Conservation (phyloP, 2,329 filamentous ascomycete genomes). For the Proliferodiscus dingleyae region DNA sequence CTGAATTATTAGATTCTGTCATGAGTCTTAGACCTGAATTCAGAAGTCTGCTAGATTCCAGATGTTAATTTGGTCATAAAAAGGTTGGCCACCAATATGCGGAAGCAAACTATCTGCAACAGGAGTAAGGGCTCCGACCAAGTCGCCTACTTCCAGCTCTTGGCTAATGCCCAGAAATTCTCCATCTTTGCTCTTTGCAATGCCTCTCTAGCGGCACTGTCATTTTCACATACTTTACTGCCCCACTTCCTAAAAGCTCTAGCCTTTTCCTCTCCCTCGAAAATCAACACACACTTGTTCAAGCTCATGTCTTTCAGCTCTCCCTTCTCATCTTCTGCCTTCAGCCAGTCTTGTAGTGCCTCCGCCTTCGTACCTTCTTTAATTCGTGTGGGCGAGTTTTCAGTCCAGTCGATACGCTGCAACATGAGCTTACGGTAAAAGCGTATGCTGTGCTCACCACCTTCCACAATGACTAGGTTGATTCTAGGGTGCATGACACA, state of each 20-base stretch:
- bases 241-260: slow-evolving; percentile 83
- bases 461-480: slow-evolving; percentile 87
- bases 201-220: slow-evolving; percentile 78
- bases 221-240: slow-evolving; percentile 87
- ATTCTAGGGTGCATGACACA: slow-evolving; percentile 87
- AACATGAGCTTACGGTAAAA: slow-evolving; percentile 92
- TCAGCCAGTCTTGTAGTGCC: slow-evolving; percentile 68
- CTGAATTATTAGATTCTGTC: not conserved
- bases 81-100: too few relatives aligned
- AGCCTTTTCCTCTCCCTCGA: slow-evolving; percentile 82
- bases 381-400: slow-evolving; percentile 68
- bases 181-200: slow-evolving; percentile 83
- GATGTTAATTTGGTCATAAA: too few relatives aligned
- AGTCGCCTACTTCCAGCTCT: slow-evolving; percentile 44
- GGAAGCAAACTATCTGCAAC: not conserved
- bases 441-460: slow-evolving; percentile 75
- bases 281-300: slow-evolving; percentile 81
- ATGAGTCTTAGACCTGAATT: too few relatives aligned
- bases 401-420: slow-evolving; percentile 90
- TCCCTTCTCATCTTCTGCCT: slow-evolving; percentile 72
- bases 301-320: slow-evolving; percentile 73
- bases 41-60: too few relatives aligned
- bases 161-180: slow-evolving; percentile 89
- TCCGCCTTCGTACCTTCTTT: slow-evolving; percentile 58
- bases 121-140: too few relatives aligned